Evolutionary conservation across 2,329 filamentous ascomycete species (phyloP), one percentile per base, ranked within the genome.

Genomic region (Rhytidhysteron rufulum): DNA sequence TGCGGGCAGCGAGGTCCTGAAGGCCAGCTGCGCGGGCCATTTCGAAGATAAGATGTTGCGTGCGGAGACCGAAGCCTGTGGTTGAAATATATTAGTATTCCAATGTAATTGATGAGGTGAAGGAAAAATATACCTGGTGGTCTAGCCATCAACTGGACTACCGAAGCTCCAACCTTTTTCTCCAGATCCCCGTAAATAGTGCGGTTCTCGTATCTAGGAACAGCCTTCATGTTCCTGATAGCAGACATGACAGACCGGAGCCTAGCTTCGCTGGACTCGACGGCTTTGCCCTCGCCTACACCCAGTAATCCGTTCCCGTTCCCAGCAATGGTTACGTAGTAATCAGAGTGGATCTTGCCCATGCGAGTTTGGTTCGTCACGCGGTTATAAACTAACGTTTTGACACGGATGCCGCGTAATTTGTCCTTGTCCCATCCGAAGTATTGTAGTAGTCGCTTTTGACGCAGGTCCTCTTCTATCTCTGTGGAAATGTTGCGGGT

Each of bases 341-440:
- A 94, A 30, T 76, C 57, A 65, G 84, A 87, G 52, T 78, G 77
- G 44, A 98, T 84, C 76, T 97, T 98, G 62, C 93, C 93, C 68
- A 98, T 81, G 72, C 91, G 86, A 17, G 93, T 97, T 76, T 97
- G 91, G 70, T 98, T 97, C 50, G 80, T 74, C 43, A 98, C 93
- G 30, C 69, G 68, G 58, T 91, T 86, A 4, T 62, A 60, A 34
- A 95, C 85, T 34, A 98, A 70, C 34, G 77, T 74, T 75, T 94
- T 95, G 49, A 79, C 70, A 42, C 78, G 73, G 43, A 95, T 66
- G 2, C 51, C 55, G 18, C 57, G 54, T 37, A 85, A 69, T 44
- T 77, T 58, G 1, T 65, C 47, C 41, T 66, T 60, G 15, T 59
- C 62, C 58, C 78, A 73, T 20, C 80, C 79, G 2, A 81, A 80